phyloP scores from a whole-genome alignment of 108 stramenopile species.

The Nannochloropsis salina region DNA sequence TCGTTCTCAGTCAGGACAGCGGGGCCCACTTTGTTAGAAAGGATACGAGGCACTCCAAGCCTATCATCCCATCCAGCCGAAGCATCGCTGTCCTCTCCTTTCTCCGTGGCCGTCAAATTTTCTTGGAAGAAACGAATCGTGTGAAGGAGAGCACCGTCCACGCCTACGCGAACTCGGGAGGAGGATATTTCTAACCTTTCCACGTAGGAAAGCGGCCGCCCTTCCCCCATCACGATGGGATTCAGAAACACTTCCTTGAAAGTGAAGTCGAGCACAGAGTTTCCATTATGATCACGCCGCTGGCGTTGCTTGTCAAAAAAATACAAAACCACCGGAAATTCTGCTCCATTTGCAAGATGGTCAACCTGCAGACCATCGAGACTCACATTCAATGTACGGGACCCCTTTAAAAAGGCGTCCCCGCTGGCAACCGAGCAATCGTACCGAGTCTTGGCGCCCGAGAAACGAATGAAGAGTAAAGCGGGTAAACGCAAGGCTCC shows the following conservation, averaged over 20 bases:
- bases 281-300: background rate
- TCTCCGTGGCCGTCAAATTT: background rate
- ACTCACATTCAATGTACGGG: background rate
- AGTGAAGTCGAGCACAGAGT: background rate
- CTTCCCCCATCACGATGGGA: background rate
- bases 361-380: constrained; percentile 6
- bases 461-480: background rate
- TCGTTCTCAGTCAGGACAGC: no score
- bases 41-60: no score
- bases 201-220: background rate
- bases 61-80: no score
- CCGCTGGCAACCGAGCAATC: background rate
- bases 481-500: background rate
- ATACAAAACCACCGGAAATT: background rate
- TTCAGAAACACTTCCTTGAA: background rate
- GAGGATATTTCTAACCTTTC: background rate
- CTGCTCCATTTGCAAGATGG: background rate
- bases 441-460: background rate
- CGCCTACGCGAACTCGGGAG: background rate
- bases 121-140: background rate
- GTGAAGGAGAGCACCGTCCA: background rate
- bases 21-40: no score
- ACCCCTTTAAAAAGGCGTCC: background rate
- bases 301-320: background rate
- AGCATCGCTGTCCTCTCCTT: background rate